Conservation (phyloP, 257 asterid genomes). For the Solanum ossicruentum region DNA sequence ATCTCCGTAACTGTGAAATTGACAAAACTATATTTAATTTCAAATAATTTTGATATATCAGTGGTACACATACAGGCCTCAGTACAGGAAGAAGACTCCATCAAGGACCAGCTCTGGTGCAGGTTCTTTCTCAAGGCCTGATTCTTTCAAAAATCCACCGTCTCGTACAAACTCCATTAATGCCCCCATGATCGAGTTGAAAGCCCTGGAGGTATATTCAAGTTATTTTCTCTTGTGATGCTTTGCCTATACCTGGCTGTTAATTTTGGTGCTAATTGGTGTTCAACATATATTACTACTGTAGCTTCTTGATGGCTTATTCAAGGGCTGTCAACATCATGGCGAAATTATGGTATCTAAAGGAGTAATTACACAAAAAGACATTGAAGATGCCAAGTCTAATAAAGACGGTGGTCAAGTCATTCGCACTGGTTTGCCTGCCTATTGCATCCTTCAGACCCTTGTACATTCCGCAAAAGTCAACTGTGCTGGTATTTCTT, state of each 20-base stretch:
- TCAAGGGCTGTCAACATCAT: slow-evolving; percentile 42
- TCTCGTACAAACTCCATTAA: slow-evolving; percentile 34
- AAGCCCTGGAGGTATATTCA: slow-evolving; percentile 60
- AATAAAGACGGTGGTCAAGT: slow-evolving; percentile 35
- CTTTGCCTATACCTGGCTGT: neutral
- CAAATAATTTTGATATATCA: neutral
- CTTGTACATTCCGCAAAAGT: slow-evolving; percentile 68
- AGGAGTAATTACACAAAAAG: slow-evolving; percentile 57
- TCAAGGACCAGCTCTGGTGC: slow-evolving; percentile 28
- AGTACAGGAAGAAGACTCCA: slow-evolving; percentile 31
- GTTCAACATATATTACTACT: neutral
- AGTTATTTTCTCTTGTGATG: neutral
- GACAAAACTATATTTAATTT: neutral
- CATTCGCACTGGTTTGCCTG: slow-evolving; percentile 69
- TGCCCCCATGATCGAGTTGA: slow-evolving; percentile 62
- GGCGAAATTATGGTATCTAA: slow-evolving; percentile 59
- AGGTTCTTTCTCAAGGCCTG: slow-evolving; percentile 39
- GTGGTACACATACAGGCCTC: slow-evolving; percentile 41
- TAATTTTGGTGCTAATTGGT: neutral
- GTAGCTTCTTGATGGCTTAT: slow-evolving; percentile 57
- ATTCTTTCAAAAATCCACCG: slow-evolving; percentile 37
- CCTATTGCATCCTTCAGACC: slow-evolving; percentile 64
- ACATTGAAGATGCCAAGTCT: slow-evolving; percentile 67
- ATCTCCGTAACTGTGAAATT: neutral
- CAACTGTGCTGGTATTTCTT: slow-evolving; percentile 46